A percentile compares a stretch with the other conserved stretches of the same genome.
Conservation (phyloP, 2,329 filamentous ascomycete species). For the Fusarium sp. region DNA sequence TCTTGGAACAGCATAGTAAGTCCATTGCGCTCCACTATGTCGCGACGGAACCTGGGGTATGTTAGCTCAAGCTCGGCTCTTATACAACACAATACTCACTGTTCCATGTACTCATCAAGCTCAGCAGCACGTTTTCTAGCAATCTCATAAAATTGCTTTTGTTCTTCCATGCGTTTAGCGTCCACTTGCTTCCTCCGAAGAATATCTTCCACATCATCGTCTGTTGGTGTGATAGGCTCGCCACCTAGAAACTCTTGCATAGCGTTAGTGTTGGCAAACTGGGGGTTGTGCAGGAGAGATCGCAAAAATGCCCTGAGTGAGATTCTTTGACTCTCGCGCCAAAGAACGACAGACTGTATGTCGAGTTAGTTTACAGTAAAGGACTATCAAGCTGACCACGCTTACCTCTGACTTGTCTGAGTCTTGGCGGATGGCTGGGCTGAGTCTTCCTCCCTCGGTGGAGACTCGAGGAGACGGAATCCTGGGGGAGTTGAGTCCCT, state of each 20-base stretch:
- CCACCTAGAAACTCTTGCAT: conserved; percentile 86
- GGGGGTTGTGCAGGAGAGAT: conserved; percentile 84
- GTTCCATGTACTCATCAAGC: conserved; percentile 97
- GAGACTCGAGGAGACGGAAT: conserved; percentile 51
- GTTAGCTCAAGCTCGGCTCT: conserved; percentile 37
- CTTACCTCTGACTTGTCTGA: conserved; percentile 48
- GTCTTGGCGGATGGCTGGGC: conserved; percentile 42
- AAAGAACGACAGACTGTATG: conserved; percentile 70
- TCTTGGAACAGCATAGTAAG: conserved; percentile 93
- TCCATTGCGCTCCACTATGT: conserved; percentile 80
- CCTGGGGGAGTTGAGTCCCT: conserved; percentile 49
- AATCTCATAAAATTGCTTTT: conserved; percentile 95
- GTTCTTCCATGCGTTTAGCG: conserved; percentile 89
- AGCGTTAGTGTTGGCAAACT: conserved; percentile 84
- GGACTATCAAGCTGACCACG: background rate
- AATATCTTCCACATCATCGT: conserved; percentile 88
- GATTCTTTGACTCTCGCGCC: conserved; percentile 90
- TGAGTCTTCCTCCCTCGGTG: conserved; percentile 51
- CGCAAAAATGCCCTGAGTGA: conserved; percentile 93
- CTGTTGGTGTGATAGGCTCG: conserved; percentile 78
- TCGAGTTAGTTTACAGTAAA: conserved; percentile 46
- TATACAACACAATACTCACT: conserved; percentile 64
- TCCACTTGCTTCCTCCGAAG: conserved; percentile 84
- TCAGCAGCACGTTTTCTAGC: conserved; percentile 90
- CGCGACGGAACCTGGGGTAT: conserved; percentile 68